Percentiles rank a stretch among this genome's conserved stretches.
Conservation (phyloP, 2,329 filamentous ascomycete genomes). For the Aspergillus ochraceus region DNA sequence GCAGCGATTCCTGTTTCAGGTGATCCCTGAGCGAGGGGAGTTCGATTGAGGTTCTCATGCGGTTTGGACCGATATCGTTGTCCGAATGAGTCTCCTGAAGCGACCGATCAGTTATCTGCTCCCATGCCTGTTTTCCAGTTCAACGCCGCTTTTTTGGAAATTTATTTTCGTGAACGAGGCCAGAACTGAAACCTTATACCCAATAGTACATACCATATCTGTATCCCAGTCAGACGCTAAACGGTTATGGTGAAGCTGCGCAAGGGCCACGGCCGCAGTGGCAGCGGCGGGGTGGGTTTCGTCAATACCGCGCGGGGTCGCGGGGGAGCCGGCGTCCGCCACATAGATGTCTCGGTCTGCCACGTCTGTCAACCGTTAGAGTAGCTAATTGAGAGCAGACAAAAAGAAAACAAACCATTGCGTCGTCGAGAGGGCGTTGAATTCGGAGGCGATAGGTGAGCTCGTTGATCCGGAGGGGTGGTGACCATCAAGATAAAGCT, state of each 20-base stretch:
- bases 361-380: slow-evolving; percentile 46
- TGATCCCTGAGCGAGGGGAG: slow-evolving; percentile 68
- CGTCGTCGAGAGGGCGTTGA: slow-evolving; percentile 34
- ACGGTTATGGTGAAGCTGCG: slow-evolving; percentile 79
- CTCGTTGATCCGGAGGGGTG: slow-evolving; percentile 75
- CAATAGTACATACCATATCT: slow-evolving; percentile 62
- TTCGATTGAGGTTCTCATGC: slow-evolving; percentile 67
- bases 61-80: slow-evolving; percentile 63
- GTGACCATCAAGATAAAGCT: slow-evolving; percentile 97
- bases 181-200: no score
- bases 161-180: background rate
- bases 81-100: slow-evolving; percentile 70
- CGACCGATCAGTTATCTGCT: slow-evolving; percentile 17
- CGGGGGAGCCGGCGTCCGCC: slow-evolving; percentile 66
- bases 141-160: no score
- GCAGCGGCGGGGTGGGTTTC: slow-evolving; percentile 68
- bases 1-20: slow-evolving; percentile 72
- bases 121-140: background rate
- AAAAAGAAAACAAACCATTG: slow-evolving; percentile 35
- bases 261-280: slow-evolving; percentile 80
- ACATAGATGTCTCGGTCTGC: slow-evolving; percentile 67
- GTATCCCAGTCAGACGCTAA: slow-evolving; percentile 75
- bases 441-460: slow-evolving; percentile 51
- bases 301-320: slow-evolving; percentile 67
- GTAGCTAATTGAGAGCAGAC: background rate